Base-by-base conservation (phyloP, 306 rosid genomes). In the Lupinus albus region DNA sequence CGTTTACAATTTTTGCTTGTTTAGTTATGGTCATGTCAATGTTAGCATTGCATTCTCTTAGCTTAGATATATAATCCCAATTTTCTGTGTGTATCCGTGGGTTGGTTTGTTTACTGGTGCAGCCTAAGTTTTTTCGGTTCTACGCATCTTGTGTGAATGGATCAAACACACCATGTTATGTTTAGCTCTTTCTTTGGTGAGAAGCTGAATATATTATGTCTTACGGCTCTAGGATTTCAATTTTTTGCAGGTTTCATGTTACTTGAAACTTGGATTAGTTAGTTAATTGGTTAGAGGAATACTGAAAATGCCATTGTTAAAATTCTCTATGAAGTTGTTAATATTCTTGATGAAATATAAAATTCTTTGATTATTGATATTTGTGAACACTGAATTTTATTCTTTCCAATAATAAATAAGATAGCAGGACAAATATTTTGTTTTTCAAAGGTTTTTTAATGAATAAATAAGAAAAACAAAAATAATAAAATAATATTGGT, bases 1-100 rank as follows among this genome's bases (percentile, higher is more conserved):
- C 96, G 96, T 76, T 80, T 59, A 91, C 78, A 52, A 74, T 79
- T 56, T 82, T 81, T 44, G 85, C 78, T 15, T 35, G 70, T 61
- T n/a, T 85, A 2, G 76, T 71, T 63, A 18, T 82, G 77, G 36
- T 79, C 68, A 13, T 76, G 44, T 45, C 78, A 13, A 78, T 54
- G 16, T 74, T 88, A n/a, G 86, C 79, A 32, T 85, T 74, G 72
- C 18, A 10, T 68, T 81, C 81, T 74, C 74, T 81, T 62, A 67
- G 61, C 70, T 52, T 8, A 17, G 75, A 59, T 70, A 32, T 77
- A 61, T 76, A 57, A 25, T 57, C 45, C 66, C 64, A 25, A 48
- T 18, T 77, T 82, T 67, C 50, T 73, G 17, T 46, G 60, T 14
- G 78, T 16, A 32, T n/a, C n/a, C n/a, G n/a, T n/a, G n/a, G n/a